Conservation (phyloP, 225 moss, liverwort and hornwort species). For the Pleurozium schreberi region DNA sequence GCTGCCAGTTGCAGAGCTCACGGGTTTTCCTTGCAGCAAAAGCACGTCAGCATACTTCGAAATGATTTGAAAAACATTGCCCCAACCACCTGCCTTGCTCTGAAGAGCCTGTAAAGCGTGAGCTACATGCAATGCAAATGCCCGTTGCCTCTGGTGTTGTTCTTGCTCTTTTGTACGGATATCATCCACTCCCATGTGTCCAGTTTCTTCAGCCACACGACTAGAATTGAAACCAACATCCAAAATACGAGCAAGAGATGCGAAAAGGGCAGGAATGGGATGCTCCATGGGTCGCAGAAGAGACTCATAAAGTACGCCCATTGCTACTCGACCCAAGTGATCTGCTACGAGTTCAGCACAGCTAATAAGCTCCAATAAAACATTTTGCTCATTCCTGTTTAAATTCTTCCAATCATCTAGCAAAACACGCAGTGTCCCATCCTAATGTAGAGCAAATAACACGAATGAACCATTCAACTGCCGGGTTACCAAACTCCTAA, state of each 20-base stretch:
- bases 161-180: slow-evolving; percentile 59
- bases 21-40: slow-evolving; percentile 29
- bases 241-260: slow-evolving; percentile 53
- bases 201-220: slow-evolving; percentile 32
- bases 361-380: slow-evolving; percentile 43
- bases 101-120: slow-evolving; percentile 49
- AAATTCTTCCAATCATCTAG: slow-evolving; percentile 64
- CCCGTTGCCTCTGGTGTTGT: slow-evolving; percentile 71
- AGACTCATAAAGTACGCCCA: slow-evolving; percentile 78
- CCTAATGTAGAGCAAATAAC: slow-evolving; percentile 72
- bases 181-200: slow-evolving; percentile 79
- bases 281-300: slow-evolving; percentile 52
- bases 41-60: slow-evolving; percentile 58
- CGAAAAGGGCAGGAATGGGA: slow-evolving; percentile 45
- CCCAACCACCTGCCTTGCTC: slow-evolving; percentile 71
- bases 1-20: slow-evolving; percentile 12
- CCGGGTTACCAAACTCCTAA: slow-evolving; percentile 51
- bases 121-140: slow-evolving; percentile 54
- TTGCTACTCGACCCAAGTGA: slow-evolving; percentile 71
- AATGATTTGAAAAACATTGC: slow-evolving; percentile 45
- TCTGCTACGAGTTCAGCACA: slow-evolving; percentile 48
- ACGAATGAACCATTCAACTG: slow-evolving; percentile 43
- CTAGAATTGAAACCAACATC: slow-evolving; percentile 68
- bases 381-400: slow-evolving; percentile 34
- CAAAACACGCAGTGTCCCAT: slow-evolving; percentile 70